Conservation (phyloP, 2,329 filamentous ascomycete species). For the Cyclaneusma minus region DNA sequence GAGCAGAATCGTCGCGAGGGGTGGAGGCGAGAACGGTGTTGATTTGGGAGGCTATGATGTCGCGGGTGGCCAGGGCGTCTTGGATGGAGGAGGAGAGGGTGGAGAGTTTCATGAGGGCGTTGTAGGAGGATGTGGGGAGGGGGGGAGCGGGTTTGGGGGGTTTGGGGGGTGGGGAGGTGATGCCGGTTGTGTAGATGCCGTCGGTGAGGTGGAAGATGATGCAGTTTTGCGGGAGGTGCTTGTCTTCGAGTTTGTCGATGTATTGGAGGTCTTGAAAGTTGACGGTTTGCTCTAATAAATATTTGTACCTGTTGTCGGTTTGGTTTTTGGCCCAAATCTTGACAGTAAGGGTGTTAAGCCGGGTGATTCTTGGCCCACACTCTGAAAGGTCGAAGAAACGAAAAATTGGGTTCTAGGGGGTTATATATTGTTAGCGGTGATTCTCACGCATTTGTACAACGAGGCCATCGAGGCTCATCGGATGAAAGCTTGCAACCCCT, state of each 20-base stretch:
- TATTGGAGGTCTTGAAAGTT: conserved; percentile 63
- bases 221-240: conserved; percentile 66
- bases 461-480: not conserved
- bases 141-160: conserved; percentile 33
- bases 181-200: conserved; percentile 70
- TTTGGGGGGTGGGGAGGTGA: conserved; percentile 32
- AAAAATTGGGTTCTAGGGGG: conserved; percentile 67
- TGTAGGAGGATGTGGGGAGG: conserved; percentile 63
- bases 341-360: conserved; percentile 48
- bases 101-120: conserved; percentile 71
- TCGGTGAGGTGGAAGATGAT: conserved; percentile 75
- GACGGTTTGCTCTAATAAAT: conserved; percentile 42
- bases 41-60: conserved; percentile 64
- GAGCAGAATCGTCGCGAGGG: conserved; percentile 26
- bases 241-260: conserved; percentile 54
- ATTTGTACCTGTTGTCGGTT: conserved; percentile 29
- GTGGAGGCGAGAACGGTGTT: conserved; percentile 35
- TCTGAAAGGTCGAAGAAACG: conserved; percentile 62
- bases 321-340: conserved; percentile 57
- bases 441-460: no score
- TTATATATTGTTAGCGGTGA: conserved; percentile 1
- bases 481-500: no score
- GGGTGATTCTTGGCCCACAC: conserved; percentile 46
- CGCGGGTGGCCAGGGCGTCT: conserved; percentile 67
- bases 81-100: conserved; percentile 85